Percentiles rank a stretch among this genome's conserved stretches.
Conservation (phyloP, 2,329 filamentous ascomycete genomes). For the Hypoxylon sp. region DNA sequence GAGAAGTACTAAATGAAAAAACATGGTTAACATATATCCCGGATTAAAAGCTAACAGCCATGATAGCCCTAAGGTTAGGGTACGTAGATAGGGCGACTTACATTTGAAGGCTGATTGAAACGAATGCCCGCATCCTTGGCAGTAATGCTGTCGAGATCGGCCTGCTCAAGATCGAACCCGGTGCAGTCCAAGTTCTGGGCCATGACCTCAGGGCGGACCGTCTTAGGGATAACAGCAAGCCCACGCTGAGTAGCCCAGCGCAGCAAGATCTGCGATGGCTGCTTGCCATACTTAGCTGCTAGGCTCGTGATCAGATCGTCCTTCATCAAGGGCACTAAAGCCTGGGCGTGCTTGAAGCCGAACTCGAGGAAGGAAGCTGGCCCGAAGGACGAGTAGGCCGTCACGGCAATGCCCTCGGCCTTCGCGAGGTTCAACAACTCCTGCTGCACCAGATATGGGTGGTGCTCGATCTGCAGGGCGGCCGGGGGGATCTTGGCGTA, state of each 20-base stretch:
- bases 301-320: constrained; percentile 75
- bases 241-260: constrained; percentile 89
- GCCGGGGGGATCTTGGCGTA: constrained; percentile 82
- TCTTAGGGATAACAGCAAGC: constrained; percentile 87
- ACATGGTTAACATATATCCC: constrained; percentile 33
- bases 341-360: constrained; percentile 76
- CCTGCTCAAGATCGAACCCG: constrained; percentile 74
- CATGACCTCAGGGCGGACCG: constrained; percentile 68
- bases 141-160: constrained; percentile 77
- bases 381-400: constrained; percentile 88
- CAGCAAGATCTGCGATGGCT: constrained; percentile 84
- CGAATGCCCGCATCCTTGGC: constrained; percentile 76
- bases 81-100: constrained; percentile 61
- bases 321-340: constrained; percentile 79
- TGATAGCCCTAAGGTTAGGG: background rate
- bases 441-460: constrained; percentile 86
- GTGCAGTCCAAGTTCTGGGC: constrained; percentile 77
- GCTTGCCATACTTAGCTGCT: constrained; percentile 79
- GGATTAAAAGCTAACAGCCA: background rate
- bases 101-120: constrained; percentile 83
- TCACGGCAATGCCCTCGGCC: constrained; percentile 79
- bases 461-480: constrained; percentile 89
- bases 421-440: constrained; percentile 79
- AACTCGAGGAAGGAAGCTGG: constrained; percentile 85
- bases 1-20: constrained; percentile 65